phyloP scores from a whole-genome alignment of 345 rosid species.

The Syzygium oleosum region DNA sequence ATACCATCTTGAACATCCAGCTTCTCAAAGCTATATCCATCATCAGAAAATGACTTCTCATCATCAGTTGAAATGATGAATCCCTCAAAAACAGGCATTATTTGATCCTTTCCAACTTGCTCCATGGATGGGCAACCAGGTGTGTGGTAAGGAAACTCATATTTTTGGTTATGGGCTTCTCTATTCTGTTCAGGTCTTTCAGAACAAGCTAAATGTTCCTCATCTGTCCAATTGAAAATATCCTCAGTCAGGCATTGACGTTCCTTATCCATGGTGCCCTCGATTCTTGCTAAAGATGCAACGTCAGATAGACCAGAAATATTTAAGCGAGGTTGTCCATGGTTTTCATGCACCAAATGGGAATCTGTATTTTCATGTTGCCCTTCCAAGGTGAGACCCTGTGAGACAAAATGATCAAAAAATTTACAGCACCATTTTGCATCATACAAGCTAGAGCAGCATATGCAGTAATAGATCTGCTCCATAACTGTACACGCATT shows the following conservation, averaged over 20 bases:
- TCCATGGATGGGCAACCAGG: slow-evolving; percentile 19
- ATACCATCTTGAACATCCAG: slow-evolving; percentile 42
- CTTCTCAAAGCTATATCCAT: slow-evolving; percentile 28
- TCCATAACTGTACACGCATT: background rate
- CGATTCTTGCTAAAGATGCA: slow-evolving; percentile 10
- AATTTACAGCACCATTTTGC: background rate
- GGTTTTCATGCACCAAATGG: background rate
- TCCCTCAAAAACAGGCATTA: slow-evolving; percentile 51
- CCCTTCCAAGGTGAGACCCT: background rate
- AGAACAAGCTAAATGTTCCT: slow-evolving; percentile 14
- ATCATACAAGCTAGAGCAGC: background rate
- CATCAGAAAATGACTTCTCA: slow-evolving; percentile 19
- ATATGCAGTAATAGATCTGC: background rate
- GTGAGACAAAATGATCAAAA: background rate
- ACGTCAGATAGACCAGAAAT: slow-evolving; percentile 15
- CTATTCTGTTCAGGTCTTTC: slow-evolving; percentile 17
- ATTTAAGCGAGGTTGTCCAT: slow-evolving; percentile 3
- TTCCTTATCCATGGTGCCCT: slow-evolving; percentile 17
- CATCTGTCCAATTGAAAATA: slow-evolving; percentile 9
- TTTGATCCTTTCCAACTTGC: slow-evolving; percentile 18
- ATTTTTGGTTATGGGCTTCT: slow-evolving; percentile 11
- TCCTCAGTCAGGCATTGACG: slow-evolving; percentile 11
- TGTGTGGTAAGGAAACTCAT: slow-evolving; percentile 11
- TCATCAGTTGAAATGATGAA: slow-evolving; percentile 42
- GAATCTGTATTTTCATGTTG: background rate